Evolutionary conservation across 2,329 filamentous ascomycete species (phyloP), one percentile per base, ranked within the genome.

Genomic region (Ceratocystis smalleyi): DNA sequence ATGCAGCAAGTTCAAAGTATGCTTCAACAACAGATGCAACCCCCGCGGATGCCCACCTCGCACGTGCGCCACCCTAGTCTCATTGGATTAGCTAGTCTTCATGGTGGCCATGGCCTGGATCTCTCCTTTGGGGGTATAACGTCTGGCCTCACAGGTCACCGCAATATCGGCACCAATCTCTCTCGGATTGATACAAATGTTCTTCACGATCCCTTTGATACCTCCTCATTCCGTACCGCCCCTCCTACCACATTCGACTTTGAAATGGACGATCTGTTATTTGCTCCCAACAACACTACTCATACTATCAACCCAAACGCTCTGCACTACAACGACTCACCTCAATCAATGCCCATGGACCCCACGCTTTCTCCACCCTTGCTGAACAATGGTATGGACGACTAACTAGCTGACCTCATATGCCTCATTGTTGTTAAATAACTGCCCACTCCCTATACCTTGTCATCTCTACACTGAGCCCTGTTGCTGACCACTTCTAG

Each of bases 341-440:
- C 87, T 17, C 84, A 86, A 68, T 81, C 82, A 64, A 81, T 85
- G 78, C 77, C 78, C 12, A 74, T 88, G 69, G 84, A 85, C 68
- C 77, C 82, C 64, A 76, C 79, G 54, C 78, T 87, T 73, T 77
- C 80, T 47, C 73, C 77, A 19, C 78, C 75, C 64, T 81, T 83
- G 69, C 76, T 79, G n/a, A 75, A 87, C 68, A 91, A 96, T 62
- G 88, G 92, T 68, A 82, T 79, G 69, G 89, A 94, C 72, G 88
- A 91, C 70, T 97, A 91, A 91, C 71, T 83, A 68, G 86, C 86
- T 66, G 87, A 87, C 24, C 88, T 95, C 72, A 89, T 94, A 68
- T 83, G 86, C 57, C 2, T 51, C 27, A n/a, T 61, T 15, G n/a
- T 40, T 30, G 35, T 62, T 57, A 22, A 43, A 43, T 60, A 10